phyloP scores from a whole-genome alignment of 2,329 filamentous ascomycete genomes.

The Colletotrichum trifolii region DNA sequence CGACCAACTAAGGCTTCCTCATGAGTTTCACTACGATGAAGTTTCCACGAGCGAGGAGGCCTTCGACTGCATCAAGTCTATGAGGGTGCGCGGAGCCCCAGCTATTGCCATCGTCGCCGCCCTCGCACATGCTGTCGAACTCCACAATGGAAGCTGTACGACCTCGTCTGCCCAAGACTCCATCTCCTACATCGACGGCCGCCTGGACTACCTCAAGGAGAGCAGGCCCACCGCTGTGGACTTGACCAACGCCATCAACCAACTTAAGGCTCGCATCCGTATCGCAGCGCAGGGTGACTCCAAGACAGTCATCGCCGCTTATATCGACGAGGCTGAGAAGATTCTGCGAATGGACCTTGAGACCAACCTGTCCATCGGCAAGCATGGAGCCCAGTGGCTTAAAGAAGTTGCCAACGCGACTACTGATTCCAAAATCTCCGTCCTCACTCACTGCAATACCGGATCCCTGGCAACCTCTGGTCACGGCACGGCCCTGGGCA shows the following conservation, averaged over 20 bases:
- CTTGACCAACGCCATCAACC: constrained; percentile 86
- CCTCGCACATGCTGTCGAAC: constrained; percentile 86
- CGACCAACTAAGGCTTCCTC: constrained; percentile 85
- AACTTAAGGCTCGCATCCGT: constrained; percentile 75
- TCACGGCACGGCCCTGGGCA: constrained; percentile 95
- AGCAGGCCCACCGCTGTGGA: constrained; percentile 96
- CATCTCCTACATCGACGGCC: constrained; percentile 77
- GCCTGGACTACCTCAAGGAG: constrained; percentile 86
- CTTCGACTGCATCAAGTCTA: constrained; percentile 84
- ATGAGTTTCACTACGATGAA: constrained; percentile 81
- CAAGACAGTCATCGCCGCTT: constrained; percentile 72
- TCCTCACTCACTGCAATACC: constrained; percentile 98
- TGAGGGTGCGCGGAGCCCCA: constrained; percentile 83
- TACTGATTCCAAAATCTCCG: constrained; percentile 70
- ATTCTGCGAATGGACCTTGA: constrained; percentile 89
- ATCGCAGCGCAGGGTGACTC: constrained; percentile 51
- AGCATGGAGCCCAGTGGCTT: constrained; percentile 87
- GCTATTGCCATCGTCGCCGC: constrained; percentile 98
- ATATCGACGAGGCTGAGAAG: constrained; percentile 82
- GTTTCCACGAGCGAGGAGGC: constrained; percentile 78
- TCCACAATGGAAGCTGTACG: constrained; percentile 67
- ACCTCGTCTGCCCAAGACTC: constrained; percentile 64
- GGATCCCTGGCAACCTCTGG: constrained; percentile 96
- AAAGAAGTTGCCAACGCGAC: constrained; percentile 65
- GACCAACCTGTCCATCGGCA: constrained; percentile 88